A percentile compares a stretch with the other conserved stretches of the same genome.
Conservation (phyloP, 23 red algal genomes). For the Gracilaria domingensis region DNA sequence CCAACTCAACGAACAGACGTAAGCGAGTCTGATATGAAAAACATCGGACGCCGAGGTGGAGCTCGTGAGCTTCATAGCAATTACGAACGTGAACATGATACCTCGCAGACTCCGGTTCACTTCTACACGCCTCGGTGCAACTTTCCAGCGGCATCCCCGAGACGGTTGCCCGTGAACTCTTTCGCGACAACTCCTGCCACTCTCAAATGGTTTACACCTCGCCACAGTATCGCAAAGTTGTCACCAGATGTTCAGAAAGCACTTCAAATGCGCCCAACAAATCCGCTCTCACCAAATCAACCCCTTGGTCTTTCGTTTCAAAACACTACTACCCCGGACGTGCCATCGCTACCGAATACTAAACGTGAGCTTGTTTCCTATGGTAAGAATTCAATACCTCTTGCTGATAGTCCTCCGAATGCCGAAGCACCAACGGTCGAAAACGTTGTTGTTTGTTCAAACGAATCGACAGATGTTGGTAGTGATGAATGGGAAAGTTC, state of each 20-base stretch:
- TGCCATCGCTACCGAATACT: neutral
- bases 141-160: constrained; percentile 13
- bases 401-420: neutral
- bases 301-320: neutral
- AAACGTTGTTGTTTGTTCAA: neutral
- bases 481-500: neutral
- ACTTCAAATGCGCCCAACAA: neutral
- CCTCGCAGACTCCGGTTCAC: neutral
- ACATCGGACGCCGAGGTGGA: neutral
- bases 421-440: neutral
- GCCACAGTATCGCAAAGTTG: constrained; percentile 21
- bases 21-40: neutral
- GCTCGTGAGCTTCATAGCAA: neutral
- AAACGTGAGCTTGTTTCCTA: neutral
- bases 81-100: neutral
- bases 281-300: neutral
- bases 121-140: constrained; percentile 15
- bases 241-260: neutral
- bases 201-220: constrained; percentile 3
- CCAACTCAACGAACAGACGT: neutral
- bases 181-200: neutral
- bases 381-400: neutral
- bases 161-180: neutral
- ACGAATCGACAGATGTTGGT: neutral
- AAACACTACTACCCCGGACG: neutral